Evolutionary conservation across 108 stramenopile genomes (phyloP).

Genomic region (Discostella pseudostelligera): DNA sequence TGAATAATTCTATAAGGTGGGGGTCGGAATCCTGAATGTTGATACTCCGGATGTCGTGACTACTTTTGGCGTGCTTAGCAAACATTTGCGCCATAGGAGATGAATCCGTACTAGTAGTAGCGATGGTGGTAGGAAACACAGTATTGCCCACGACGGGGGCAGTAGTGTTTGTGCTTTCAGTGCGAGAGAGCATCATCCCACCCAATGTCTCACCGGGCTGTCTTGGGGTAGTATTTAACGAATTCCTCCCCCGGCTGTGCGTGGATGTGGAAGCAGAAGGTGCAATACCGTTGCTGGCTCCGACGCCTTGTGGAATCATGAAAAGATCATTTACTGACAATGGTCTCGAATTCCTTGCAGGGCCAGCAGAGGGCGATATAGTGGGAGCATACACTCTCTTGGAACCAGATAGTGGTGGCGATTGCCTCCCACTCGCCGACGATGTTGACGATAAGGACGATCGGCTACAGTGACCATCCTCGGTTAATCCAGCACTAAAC

Average conservation of each 20-base stretch:
- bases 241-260: too few species aligned
- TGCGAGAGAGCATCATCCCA: slow-evolving; percentile 22
- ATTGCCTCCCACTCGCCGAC: neutral
- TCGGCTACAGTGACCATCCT: slow-evolving; percentile 7
- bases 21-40: neutral
- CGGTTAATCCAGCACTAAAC: slow-evolving; percentile 2
- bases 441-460: neutral
- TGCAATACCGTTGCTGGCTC: neutral
- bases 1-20: slow-evolving; percentile 5
- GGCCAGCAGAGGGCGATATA: slow-evolving; percentile 8
- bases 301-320: neutral
- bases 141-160: neutral
- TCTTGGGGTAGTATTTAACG: neutral
- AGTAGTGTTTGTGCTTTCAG: too few species aligned
- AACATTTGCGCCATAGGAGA: slow-evolving; percentile 39
- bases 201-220: slow-evolving; percentile 23
- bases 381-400: slow-evolving; percentile 24
- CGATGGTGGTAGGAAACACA: neutral
- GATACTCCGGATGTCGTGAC: too few species aligned
- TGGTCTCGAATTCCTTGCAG: too few species aligned
- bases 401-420: neutral
- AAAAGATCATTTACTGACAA: too few species aligned
- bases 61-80: slow-evolving; percentile 1
- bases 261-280: too few species aligned
- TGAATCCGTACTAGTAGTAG: neutral